phyloP scores from a whole-genome alignment of 257 asterid species.

The Rehmannia glutinosa region DNA sequence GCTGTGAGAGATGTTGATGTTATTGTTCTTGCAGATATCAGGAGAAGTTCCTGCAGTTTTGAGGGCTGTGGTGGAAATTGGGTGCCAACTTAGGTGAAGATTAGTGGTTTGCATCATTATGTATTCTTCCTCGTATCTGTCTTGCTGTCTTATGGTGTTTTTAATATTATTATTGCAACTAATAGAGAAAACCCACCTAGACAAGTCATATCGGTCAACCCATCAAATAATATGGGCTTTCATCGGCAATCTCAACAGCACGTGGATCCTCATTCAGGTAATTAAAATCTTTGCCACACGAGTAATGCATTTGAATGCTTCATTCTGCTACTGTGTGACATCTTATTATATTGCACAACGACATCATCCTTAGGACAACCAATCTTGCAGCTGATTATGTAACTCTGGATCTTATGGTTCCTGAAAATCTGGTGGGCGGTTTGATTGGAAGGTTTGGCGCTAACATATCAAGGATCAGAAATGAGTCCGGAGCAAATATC shows the following conservation, averaged over 20 bases:
- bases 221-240: slow-evolving; percentile 49
- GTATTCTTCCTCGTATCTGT: neutral
- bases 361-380: slow-evolving; percentile 43
- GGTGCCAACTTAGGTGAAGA: slow-evolving; percentile 77
- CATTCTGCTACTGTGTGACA: slow-evolving; percentile 24
- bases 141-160: neutral
- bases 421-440: slow-evolving; percentile 93
- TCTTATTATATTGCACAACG: slow-evolving; percentile 32
- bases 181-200: slow-evolving; percentile 87
- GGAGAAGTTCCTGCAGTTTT: slow-evolving; percentile 83
- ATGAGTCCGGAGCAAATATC: slow-evolving; percentile 84
- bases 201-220: slow-evolving; percentile 81
- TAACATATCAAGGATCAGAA: slow-evolving; percentile 90
- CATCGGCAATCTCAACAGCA: slow-evolving; percentile 52
- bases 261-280: slow-evolving; percentile 81
- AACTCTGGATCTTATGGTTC: slow-evolving; percentile 74
- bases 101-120: slow-evolving; percentile 5
- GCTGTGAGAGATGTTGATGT: neutral
- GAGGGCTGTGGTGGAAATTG: slow-evolving; percentile 90
- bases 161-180: slow-evolving; percentile 13
- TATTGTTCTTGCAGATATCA: slow-evolving; percentile 53
- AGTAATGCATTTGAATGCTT: slow-evolving; percentile 26
- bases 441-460: slow-evolving; percentile 96
- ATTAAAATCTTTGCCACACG: slow-evolving; percentile 15
- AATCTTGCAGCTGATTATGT: slow-evolving; percentile 78